Evolutionary conservation across 2,329 filamentous ascomycete species (phyloP).

Genomic region (Fusarium virguliforme): DNA sequence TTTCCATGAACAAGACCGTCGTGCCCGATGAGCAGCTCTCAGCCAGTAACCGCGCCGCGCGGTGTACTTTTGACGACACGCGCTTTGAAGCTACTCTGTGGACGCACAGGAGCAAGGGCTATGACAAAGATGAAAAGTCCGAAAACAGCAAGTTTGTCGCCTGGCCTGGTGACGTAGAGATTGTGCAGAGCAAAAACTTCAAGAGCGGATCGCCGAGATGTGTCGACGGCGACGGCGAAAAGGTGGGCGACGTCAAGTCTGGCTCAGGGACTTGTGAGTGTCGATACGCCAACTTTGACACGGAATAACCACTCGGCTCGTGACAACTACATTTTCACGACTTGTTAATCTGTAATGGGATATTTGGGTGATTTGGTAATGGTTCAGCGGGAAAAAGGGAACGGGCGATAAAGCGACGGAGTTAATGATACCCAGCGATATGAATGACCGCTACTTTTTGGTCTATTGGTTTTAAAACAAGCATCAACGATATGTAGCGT

Average conservation of each 20-base stretch:
- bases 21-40: conserved; percentile 64
- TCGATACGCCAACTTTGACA: conserved; percentile 57
- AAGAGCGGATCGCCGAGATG: conserved; percentile 68
- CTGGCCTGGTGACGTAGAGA: conserved; percentile 74
- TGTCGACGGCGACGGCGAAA: conserved; percentile 57
- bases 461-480: conserved; percentile 28
- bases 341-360: neutral
- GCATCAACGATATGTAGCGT: conserved; percentile 4
- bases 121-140: conserved; percentile 32
- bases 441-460: conserved; percentile 17
- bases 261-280: conserved; percentile 58
- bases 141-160: conserved; percentile 53
- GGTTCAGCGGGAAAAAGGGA: neutral
- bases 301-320: conserved; percentile 14
- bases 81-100: conserved; percentile 72
- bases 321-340: neutral
- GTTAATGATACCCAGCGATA: conserved; percentile 46
- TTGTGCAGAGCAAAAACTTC: conserved; percentile 65
- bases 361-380: neutral
- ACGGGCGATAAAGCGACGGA: conserved; percentile 20
- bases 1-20: conserved; percentile 68
- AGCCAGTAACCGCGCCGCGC: conserved; percentile 61
- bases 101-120: conserved; percentile 61
- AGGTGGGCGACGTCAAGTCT: conserved; percentile 58
- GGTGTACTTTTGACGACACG: conserved; percentile 73